Percentiles rank a stretch among this genome's conserved stretches.
phyloP scores from a whole-genome alignment of 2,329 filamentous ascomycete genomes.

The Scedosporium dehoogii region DNA sequence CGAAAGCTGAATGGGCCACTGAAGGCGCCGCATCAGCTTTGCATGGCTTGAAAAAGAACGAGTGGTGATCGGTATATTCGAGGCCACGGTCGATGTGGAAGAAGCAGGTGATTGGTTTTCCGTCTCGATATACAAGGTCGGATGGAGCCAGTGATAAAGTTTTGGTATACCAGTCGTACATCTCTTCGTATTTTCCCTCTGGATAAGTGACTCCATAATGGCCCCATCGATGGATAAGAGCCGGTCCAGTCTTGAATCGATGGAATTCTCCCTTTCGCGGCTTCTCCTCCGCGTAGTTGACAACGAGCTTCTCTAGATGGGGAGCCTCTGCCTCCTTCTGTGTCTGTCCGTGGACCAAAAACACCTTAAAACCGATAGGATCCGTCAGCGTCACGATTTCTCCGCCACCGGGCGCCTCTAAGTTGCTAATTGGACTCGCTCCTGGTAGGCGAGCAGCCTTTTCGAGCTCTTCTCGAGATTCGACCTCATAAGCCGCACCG shows the following conservation, averaged over 20 bases:
- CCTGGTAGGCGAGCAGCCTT: constrained; percentile 5
- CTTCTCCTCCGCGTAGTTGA: constrained; percentile 2
- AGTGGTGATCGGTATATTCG: constrained; percentile 43
- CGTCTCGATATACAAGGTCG: constrained; percentile 6
- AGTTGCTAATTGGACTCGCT: constrained; percentile 2
- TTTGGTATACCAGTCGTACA: constrained; percentile 7
- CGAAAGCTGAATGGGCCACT: constrained; percentile 18
- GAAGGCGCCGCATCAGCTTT: constrained; percentile 16
- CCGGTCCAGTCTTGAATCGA: constrained; percentile 4
- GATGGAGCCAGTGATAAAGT: constrained; percentile 8
- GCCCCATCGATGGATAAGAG: constrained; percentile 6
- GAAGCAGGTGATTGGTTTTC: constrained; percentile 21
- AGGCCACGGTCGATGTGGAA: constrained; percentile 42
- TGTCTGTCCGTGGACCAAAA: constrained; percentile 6
- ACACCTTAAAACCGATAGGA: constrained; percentile 7
- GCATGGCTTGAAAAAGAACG: constrained; percentile 34
- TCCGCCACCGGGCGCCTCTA: constrained; percentile 11
- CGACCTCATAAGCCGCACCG: constrained; percentile 9
- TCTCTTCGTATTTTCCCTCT: constrained; percentile 1
- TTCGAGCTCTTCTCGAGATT: constrained; percentile 8
- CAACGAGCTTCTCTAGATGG: background rate
- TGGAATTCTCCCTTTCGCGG: constrained; percentile 4
- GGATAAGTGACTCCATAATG: constrained; percentile 8
- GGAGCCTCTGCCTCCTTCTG: background rate
- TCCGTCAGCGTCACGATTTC: constrained; percentile 8